A percentile compares a stretch with the other conserved stretches of the same genome.
These are phyloP conservation scores for Hygrocybe coccinea DNA, from an alignment of 768 basidiomycete genomes.

Conservation along the genomic window DNA sequence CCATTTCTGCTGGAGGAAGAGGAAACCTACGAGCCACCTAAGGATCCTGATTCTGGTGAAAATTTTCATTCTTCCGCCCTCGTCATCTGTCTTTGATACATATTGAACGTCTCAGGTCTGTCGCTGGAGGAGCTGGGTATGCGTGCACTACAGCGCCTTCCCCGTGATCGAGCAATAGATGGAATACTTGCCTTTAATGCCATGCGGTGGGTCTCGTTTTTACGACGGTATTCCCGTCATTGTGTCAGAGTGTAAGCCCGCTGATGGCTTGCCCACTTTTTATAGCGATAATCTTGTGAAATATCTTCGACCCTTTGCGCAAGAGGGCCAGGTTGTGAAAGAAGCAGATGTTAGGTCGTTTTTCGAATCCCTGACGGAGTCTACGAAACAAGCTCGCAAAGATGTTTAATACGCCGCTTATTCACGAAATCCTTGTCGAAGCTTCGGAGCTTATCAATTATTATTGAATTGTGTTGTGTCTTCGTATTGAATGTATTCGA, in stretches of 20 bases:
- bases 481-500: too few species aligned
- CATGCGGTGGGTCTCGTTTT: slow-evolving; percentile 56
- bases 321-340: slow-evolving; percentile 67
- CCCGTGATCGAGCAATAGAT: slow-evolving; percentile 77
- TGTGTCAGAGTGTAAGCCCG: slow-evolving; percentile 1
- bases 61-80: neutral
- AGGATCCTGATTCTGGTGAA: slow-evolving; percentile 78
- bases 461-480: too few species aligned
- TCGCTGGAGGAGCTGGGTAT: slow-evolving; percentile 81
- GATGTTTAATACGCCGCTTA: too few species aligned
- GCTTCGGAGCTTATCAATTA: too few species aligned
- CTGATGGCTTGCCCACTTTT: neutral
- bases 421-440: too few species aligned
- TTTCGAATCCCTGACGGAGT: slow-evolving; percentile 51
- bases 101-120: slow-evolving; percentile 51
- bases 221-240: neutral
- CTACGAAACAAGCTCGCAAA: neutral
- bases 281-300: slow-evolving; percentile 65
- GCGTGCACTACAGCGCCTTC: slow-evolving; percentile 67
- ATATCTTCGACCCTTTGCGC: slow-evolving; percentile 75
- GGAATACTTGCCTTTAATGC: slow-evolving; percentile 80
- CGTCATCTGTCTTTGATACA: neutral
- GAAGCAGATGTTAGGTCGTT: slow-evolving; percentile 67
- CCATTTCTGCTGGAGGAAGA: slow-evolving; percentile 71
- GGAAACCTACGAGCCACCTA: slow-evolving; percentile 79